Evolutionary conservation across 2,329 filamentous ascomycete species (phyloP), one percentile per base, ranked within the genome.

Genomic region (Annulohypoxylon truncatum): DNA sequence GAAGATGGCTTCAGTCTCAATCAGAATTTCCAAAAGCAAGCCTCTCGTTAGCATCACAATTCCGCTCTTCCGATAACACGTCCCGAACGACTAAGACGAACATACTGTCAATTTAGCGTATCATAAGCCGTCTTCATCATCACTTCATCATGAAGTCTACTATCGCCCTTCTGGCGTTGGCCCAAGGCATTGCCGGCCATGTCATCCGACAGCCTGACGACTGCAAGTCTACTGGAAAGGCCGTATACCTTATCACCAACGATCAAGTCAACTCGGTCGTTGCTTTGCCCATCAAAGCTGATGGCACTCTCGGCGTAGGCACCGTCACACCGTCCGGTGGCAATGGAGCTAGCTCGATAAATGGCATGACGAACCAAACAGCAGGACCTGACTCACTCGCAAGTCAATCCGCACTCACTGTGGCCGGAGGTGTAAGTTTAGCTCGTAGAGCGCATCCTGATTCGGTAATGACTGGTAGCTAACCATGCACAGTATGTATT

Each of bases 201-300:
- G 69, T 42, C 13, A 70, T 70, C 24, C 51, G 42, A 42, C 46
- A 64, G 2, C 18, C 28, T 9, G 5, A 40, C n/a, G 63, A 38
- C 9, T 68, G 63, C 38, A 22, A 61, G 33, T 29, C 54, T 5
- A 70, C 70, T 9, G 75, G 70, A 22, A 84, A 84, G 72, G 86
- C 85, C 0, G 72, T 88, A 15, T 89, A 89, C 74, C 76, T 88
- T 57, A 76, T 87, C 38, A 86, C 83, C 33, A 90, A 90, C 69
- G 80, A 84, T 2, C 68, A 80, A 0, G 66, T 71, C 8, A 86
- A 88, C 56, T 74, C 79, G 0, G 79, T 89, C 1, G 78, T 87
- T 1, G 82, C 85, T 0, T 57, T 89, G 1, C 80, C 82, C 0
- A 80, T 89, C 31, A 77, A 73, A 0, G 47, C 67, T 0, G 77